Evolutionary conservation across 805 yeast species (phyloP).

Genomic region (Starmerella gropengiesseri): DNA sequence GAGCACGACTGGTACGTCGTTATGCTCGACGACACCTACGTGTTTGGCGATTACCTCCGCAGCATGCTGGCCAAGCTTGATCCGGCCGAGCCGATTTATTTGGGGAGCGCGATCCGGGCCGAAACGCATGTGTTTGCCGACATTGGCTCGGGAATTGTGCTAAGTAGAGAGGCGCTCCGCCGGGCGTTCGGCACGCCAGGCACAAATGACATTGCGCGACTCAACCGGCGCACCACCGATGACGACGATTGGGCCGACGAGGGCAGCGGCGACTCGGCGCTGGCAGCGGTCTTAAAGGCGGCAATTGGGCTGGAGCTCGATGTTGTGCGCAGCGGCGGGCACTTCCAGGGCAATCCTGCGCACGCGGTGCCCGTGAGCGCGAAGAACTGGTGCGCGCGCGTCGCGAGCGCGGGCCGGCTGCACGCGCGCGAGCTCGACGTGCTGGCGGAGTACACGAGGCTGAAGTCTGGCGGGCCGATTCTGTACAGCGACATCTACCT

Average conservation of each 20-base stretch:
- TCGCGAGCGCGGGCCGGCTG: conserved; percentile 23
- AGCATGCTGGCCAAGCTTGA: conserved; percentile 13
- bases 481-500: conserved; percentile 25
- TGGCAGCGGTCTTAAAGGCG: conserved; percentile 21
- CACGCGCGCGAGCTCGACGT: conserved; percentile 21
- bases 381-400: conserved; percentile 26
- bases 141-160: conserved; percentile 23
- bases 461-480: conserved; percentile 15
- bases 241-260: conserved; percentile 13
- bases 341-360: conserved; percentile 26
- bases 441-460: conserved; percentile 22
- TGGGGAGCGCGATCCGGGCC: conserved; percentile 20
- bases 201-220: background rate
- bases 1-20: conserved; percentile 23
- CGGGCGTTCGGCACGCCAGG: conserved; percentile 18
- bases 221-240: background rate
- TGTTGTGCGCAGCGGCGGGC: conserved; percentile 17
- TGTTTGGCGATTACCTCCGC: conserved; percentile 17
- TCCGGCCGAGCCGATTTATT: conserved; percentile 16
- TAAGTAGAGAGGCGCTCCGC: conserved; percentile 17
- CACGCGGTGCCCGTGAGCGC: conserved; percentile 16
- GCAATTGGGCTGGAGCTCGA: conserved; percentile 12
- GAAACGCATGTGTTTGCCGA: conserved; percentile 19
- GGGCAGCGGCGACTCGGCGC: conserved; percentile 26
- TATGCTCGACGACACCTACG: conserved; percentile 16